Evolutionary conservation across 805 yeast species (phyloP), one percentile per base, ranked within the genome.

Genomic region (Martiniozyma abietophila): DNA sequence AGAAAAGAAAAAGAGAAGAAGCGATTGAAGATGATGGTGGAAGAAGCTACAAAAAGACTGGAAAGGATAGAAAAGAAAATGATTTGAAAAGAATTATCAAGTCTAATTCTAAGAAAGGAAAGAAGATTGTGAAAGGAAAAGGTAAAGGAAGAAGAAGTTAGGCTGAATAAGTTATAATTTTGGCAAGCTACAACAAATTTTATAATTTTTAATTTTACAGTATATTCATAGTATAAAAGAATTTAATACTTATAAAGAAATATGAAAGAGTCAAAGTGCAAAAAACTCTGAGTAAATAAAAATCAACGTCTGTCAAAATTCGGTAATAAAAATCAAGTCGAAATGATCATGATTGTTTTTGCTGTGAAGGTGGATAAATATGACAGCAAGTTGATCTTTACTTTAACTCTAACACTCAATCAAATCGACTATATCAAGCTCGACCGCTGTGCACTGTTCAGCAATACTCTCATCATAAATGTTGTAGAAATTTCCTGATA

Each of bases 11-110:
- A 59, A 51, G 54, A 6, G 62, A 67, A 29, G 94, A 78, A 50
- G 80, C 70, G 1, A 68, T 68, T 36, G 83, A 79, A 34, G 71
- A 65, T 21, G 52, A 50, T 28, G 58, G 62, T 12, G 51, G 51
- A 23, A 71, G 88, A 61, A 58, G 70, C 23, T 85, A 84, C 55
- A 83, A 80, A 54, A 86, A 86, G 64, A 86, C 96, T 7, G 75
- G 76, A 56, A 60, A 50, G 31, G 95, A 83, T 54, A 73, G 95
- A 51, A 52, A 58, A 25, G 57, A 50, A 8, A 74, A 71, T 48
- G 76, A 69, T 48, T 60, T 65, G 35, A 48, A 43, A 25, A 50
- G 60, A 8, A 49, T 48, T 27, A 57, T 51, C 29, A 61, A 56
- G 41, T 59, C 58, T 29, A 40, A 34, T 6, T 33, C 39, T 5